These are phyloP conservation scores for Pseudoturritis turrita DNA, from an alignment of 345 rosid genomes.

Conservation along the genomic window DNA sequence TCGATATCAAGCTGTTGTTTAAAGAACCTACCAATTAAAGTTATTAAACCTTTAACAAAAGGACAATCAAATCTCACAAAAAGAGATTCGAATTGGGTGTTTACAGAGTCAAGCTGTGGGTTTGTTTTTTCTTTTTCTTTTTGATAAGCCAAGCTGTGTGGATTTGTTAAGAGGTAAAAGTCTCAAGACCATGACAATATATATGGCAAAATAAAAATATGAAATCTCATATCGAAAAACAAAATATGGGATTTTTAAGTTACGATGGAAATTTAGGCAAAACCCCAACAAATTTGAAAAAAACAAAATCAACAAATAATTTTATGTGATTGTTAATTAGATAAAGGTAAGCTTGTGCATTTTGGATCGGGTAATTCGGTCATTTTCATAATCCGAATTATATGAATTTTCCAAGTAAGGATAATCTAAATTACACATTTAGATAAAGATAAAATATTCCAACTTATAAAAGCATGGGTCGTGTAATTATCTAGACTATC, in stretches of 20 bases:
- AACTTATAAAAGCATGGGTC: too few species aligned
- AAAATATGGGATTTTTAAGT: not conserved
- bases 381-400: too few species aligned
- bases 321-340: not conserved
- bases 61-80: not conserved
- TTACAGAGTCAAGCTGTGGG: not conserved
- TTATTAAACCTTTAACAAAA: not conserved
- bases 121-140: not conserved
- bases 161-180: not conserved
- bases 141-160: not conserved
- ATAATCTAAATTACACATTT: too few species aligned
- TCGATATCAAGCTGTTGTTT: not conserved
- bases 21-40: not conserved
- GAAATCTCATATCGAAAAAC: too few species aligned
- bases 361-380: too few species aligned
- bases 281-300: not conserved
- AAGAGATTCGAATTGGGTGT: slow-evolving; percentile 7
- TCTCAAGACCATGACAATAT: not conserved
- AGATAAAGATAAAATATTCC: too few species aligned
- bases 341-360: too few species aligned
- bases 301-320: not conserved
- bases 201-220: not conserved
- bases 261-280: not conserved
- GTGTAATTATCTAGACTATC: too few species aligned
- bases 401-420: too few species aligned